Evolutionary conservation across 192 early-diverging fungal species (phyloP).

Genomic region (Coemansia sp.): DNA sequence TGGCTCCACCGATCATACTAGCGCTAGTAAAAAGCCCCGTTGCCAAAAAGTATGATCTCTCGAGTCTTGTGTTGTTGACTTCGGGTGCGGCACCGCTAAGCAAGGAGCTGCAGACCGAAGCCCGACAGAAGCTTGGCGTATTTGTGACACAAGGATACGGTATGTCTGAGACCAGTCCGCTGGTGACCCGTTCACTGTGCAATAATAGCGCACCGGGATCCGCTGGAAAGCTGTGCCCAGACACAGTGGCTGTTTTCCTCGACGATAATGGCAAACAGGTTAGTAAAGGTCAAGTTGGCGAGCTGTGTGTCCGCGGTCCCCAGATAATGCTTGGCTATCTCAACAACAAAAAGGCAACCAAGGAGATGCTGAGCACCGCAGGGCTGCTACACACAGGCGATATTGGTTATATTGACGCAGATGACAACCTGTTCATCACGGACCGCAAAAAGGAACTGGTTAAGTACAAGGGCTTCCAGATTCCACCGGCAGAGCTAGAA

Average conservation of each 20-base stretch:
- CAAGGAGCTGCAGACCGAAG: constrained; percentile 61
- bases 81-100: constrained; percentile 82
- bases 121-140: constrained; percentile 47
- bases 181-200: constrained; percentile 30
- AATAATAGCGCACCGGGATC: constrained; percentile 53
- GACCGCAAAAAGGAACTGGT: constrained; percentile 90
- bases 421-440: constrained; percentile 62
- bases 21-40: constrained; percentile 73
- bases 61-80: constrained; percentile 60
- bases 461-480: constrained; percentile 87
- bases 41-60: constrained; percentile 72
- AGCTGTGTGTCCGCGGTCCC: constrained; percentile 82
- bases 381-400: constrained; percentile 86
- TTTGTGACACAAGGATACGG: constrained; percentile 63
- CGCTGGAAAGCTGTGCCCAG: constrained; percentile 70
- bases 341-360: constrained; percentile 76
- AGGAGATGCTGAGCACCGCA: constrained; percentile 66
- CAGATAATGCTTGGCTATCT: constrained; percentile 88
- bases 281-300: constrained; percentile 65
- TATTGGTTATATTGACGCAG: constrained; percentile 66
- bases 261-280: constrained; percentile 69
- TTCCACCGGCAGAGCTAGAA: constrained; percentile 90
- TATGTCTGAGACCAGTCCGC: constrained; percentile 61
- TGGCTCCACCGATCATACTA: constrained; percentile 69
- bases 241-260: constrained; percentile 70